Conservation (phyloP, 1,284 basidiomycete genomes). For the Microbotryum saponariae region DNA sequence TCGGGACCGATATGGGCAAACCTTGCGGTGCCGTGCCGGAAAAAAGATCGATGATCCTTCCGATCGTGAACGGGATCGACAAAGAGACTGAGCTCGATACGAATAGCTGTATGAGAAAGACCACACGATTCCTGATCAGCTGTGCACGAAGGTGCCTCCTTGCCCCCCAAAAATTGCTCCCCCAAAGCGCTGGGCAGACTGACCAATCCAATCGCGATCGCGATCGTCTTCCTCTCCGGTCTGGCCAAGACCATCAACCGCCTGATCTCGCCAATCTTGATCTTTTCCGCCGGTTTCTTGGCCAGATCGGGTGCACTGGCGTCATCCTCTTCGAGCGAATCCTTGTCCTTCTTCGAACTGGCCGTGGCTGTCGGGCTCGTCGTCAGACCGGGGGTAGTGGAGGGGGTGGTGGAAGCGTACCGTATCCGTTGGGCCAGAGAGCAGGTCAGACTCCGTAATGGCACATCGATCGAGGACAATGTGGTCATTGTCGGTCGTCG, state of each 20-base stretch:
- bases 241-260: conserved; percentile 53
- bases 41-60: conserved; percentile 81
- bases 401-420: too few relatives aligned
- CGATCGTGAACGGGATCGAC: conserved; percentile 82
- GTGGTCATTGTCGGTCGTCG: too few relatives aligned
- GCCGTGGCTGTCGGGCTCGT: too few relatives aligned
- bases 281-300: conserved; percentile 10
- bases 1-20: conserved; percentile 58
- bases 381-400: too few relatives aligned
- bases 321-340: too few relatives aligned
- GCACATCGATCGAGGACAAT: too few relatives aligned
- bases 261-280: conserved; percentile 30
- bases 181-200: conserved; percentile 48
- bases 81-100: conserved; percentile 61
- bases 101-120: conserved; percentile 30
- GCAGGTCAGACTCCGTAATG: too few relatives aligned
- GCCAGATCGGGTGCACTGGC: too few relatives aligned
- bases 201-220: conserved; percentile 58
- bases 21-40: conserved; percentile 19
- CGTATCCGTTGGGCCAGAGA: too few relatives aligned
- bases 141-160: background rate
- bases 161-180: background rate
- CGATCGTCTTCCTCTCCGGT: conserved; percentile 65
- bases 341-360: too few relatives aligned
- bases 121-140: too few relatives aligned